A percentile compares a stretch with the other conserved stretches of the same genome.
These are phyloP conservation scores for Neonectria punicea DNA, from an alignment of 2,329 filamentous ascomycete species.

Conservation along the genomic window DNA sequence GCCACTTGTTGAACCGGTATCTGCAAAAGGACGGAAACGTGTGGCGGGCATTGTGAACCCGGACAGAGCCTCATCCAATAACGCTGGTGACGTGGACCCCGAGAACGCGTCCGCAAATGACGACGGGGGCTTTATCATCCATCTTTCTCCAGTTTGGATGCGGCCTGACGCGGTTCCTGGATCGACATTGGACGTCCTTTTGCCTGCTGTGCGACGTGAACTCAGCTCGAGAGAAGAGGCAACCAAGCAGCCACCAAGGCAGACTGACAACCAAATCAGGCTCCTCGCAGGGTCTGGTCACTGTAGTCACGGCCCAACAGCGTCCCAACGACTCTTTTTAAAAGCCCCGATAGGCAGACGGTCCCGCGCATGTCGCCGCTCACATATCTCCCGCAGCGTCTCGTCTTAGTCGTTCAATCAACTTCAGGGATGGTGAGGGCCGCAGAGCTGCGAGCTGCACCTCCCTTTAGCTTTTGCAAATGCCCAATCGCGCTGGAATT, in stretches of 20 bases:
- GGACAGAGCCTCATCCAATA: background rate
- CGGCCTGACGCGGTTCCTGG: background rate
- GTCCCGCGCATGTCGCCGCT: slow-evolving; percentile 24
- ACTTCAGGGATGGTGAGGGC: slow-evolving; percentile 19
- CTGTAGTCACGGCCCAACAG: slow-evolving; percentile 1
- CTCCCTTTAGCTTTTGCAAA: background rate
- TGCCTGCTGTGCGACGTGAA: background rate
- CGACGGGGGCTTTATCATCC: too few species aligned
- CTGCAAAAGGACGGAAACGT: background rate
- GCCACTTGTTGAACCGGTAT: background rate
- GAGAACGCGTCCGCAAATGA: background rate
- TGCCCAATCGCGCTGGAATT: slow-evolving; percentile 10
- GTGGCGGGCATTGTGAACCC: background rate
- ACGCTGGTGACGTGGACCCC: background rate
- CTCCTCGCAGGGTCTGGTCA: slow-evolving; percentile 24
- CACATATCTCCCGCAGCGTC: slow-evolving; percentile 25
- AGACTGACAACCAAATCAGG: slow-evolving; percentile 32
- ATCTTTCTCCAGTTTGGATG: background rate
- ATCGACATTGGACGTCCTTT: background rate
- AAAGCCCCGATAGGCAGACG: slow-evolving; percentile 35
- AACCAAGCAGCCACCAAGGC: slow-evolving; percentile 36
- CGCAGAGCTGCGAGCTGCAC: background rate
- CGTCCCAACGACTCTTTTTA: slow-evolving; percentile 6
- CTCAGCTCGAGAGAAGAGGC: slow-evolving; percentile 25
- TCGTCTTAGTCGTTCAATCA: slow-evolving; percentile 24